Conservation (phyloP, 345 rosid species). For the Carallia brachiata region DNA sequence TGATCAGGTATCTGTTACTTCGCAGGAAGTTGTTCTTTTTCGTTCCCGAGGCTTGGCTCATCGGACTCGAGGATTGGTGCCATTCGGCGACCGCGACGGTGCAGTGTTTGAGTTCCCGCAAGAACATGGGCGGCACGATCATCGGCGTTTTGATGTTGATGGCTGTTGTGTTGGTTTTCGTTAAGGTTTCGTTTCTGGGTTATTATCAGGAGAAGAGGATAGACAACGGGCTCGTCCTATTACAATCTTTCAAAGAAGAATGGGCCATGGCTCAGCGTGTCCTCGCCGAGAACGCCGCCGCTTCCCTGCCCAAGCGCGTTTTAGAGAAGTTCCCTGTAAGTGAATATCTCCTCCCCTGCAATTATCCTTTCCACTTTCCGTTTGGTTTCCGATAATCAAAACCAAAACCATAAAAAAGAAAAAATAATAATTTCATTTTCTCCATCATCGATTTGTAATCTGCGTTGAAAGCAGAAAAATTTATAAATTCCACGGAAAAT, state of each 20-base stretch:
- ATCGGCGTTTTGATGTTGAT: constrained; percentile 43
- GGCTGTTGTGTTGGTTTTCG: constrained; percentile 55
- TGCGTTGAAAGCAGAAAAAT: background rate
- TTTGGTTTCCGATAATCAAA: constrained; percentile 29
- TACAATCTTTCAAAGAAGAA: constrained; percentile 57
- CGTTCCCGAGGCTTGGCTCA: constrained; percentile 43
- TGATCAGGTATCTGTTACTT: constrained; percentile 33
- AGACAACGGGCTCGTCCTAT: constrained; percentile 39
- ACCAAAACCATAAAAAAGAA: too few relatives aligned
- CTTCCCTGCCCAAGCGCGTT: constrained; percentile 49
- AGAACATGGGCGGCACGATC: constrained; percentile 47
- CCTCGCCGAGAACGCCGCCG: constrained; percentile 35
- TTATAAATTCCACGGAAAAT: too few relatives aligned
- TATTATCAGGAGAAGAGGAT: constrained; percentile 28
- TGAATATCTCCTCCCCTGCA: background rate
- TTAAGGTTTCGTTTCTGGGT: constrained; percentile 49
- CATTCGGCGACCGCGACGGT: constrained; percentile 41
- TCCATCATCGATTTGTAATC: background rate
- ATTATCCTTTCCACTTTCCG: constrained; percentile 18
- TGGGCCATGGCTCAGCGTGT: constrained; percentile 58
- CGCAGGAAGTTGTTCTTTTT: constrained; percentile 40
- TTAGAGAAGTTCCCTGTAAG: constrained; percentile 67
- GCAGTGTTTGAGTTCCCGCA: constrained; percentile 52
- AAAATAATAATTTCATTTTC: too few relatives aligned
- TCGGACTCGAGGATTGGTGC: constrained; percentile 40